phyloP scores from a whole-genome alignment of 2,329 filamentous ascomycete genomes.

The Xylariomycetidae sp. region DNA sequence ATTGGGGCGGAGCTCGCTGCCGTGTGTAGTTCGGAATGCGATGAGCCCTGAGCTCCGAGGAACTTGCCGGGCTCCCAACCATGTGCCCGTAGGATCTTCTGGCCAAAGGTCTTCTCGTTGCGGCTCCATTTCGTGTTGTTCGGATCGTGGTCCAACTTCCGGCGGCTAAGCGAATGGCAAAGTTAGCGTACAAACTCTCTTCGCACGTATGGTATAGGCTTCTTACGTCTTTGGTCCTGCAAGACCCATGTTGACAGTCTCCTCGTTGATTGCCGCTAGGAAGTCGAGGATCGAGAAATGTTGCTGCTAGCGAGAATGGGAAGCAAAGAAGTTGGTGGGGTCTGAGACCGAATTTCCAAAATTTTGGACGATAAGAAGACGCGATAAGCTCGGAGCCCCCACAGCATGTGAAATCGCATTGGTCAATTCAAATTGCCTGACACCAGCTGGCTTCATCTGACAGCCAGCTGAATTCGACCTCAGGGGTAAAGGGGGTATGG shows the following conservation, averaged over 20 bases:
- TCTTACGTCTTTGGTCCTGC: slow-evolving; percentile 21
- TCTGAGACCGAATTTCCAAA: neutral
- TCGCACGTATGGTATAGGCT: neutral
- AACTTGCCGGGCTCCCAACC: slow-evolving; percentile 86
- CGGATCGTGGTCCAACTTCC: slow-evolving; percentile 82
- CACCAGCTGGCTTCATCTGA: too few relatives aligned
- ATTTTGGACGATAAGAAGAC: slow-evolving; percentile 1
- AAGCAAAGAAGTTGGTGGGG: slow-evolving; percentile 1
- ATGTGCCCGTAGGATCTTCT: slow-evolving; percentile 80
- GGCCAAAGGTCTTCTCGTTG: slow-evolving; percentile 78
- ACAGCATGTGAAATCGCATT: too few relatives aligned
- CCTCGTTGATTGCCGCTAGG: too few relatives aligned
- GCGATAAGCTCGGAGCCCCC: neutral
- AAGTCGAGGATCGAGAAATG: slow-evolving; percentile 1
- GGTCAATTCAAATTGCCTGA: too few relatives aligned
- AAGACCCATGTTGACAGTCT: slow-evolving; percentile 25
- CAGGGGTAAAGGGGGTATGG: too few relatives aligned
- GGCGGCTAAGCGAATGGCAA: slow-evolving; percentile 29
- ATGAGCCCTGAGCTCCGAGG: slow-evolving; percentile 71
- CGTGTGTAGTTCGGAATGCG: slow-evolving; percentile 72
- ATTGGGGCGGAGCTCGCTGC: slow-evolving; percentile 82
- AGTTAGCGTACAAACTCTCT: slow-evolving; percentile 5
- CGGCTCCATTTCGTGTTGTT: slow-evolving; percentile 94
- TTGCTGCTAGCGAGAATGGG: neutral
- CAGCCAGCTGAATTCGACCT: too few relatives aligned